These are phyloP conservation scores for Garcia nutans DNA, from an alignment of 345 rosid species.

Conservation along the genomic window DNA sequence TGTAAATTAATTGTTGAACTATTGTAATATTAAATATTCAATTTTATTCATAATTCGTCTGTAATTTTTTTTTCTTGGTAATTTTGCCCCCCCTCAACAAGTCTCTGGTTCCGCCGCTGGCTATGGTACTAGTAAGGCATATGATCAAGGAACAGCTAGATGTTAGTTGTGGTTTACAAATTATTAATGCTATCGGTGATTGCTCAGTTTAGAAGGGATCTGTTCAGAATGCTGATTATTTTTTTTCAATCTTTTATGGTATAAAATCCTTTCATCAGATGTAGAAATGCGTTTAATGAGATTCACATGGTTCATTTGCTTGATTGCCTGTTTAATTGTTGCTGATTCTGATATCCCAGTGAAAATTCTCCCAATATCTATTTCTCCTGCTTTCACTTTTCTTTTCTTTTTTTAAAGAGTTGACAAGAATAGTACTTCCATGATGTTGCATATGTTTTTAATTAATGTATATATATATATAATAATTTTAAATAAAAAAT, in stretches of 20 bases:
- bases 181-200: not conserved
- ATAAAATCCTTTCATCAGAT: not conserved
- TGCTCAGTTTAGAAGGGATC: not conserved
- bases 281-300: not conserved
- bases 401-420: too few species aligned
- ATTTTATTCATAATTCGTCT: too few species aligned
- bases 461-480: too few species aligned
- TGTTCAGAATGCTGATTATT: not conserved
- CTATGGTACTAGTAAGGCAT: not conserved
- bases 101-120: too few species aligned
- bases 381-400: not conserved
- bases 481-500: too few species aligned
- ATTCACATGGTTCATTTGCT: not conserved
- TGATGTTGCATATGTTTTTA: not conserved
- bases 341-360: not conserved
- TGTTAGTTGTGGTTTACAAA: not conserved
- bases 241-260: not conserved
- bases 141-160: not conserved
- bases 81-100: too few species aligned
- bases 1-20: too few species aligned
- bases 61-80: too few species aligned
- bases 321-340: not conserved
- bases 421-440: too few species aligned
- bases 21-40: too few species aligned
- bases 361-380: not conserved